Evolutionary conservation across 1,139 yeast genomes (phyloP).

Genomic region (Hemisphaericaspora subhashii): DNA sequence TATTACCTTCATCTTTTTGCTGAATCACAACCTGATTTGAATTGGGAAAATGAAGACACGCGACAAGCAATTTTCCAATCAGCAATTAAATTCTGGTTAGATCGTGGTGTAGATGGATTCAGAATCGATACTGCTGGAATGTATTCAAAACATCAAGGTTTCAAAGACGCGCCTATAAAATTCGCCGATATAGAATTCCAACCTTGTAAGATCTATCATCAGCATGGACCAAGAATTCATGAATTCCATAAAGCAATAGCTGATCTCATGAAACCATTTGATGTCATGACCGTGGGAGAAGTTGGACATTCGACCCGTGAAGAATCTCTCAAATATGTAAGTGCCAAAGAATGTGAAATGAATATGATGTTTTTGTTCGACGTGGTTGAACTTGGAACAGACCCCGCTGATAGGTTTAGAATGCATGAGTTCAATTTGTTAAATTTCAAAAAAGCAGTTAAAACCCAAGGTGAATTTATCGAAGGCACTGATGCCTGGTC

Average conservation of each 20-base stretch:
- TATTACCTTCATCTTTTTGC: constrained; percentile 56
- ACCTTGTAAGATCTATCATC: constrained; percentile 29
- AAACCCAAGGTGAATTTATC: constrained; percentile 32
- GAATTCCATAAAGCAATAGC: constrained; percentile 56
- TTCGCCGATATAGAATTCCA: constrained; percentile 43
- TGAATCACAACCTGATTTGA: constrained; percentile 54
- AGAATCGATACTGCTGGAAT: constrained; percentile 56
- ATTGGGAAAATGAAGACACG: constrained; percentile 56
- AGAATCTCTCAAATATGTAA: constrained; percentile 44
- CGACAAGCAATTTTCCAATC: constrained; percentile 50
- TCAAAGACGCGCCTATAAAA: constrained; percentile 49
- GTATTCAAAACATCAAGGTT: constrained; percentile 49
- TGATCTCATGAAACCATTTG: constrained; percentile 43
- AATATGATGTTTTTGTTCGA: constrained; percentile 53
- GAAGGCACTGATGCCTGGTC: constrained; percentile 57
- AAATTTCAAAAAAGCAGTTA: constrained; percentile 44
- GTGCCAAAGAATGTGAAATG: constrained; percentile 50
- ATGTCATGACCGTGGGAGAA: constrained; percentile 59
- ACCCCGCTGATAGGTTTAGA: constrained; percentile 32
- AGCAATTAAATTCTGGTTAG: constrained; percentile 54
- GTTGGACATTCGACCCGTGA: constrained; percentile 44
- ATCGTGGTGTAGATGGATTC: constrained; percentile 57
- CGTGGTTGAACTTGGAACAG: constrained; percentile 43
- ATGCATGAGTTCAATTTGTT: constrained; percentile 32
- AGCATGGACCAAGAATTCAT: constrained; percentile 54